Percentiles rank a stretch among this genome's conserved stretches.
These are phyloP conservation scores for Berberis thunbergii DNA, from an alignment of 164 flowering plant species.

Conservation along the genomic window DNA sequence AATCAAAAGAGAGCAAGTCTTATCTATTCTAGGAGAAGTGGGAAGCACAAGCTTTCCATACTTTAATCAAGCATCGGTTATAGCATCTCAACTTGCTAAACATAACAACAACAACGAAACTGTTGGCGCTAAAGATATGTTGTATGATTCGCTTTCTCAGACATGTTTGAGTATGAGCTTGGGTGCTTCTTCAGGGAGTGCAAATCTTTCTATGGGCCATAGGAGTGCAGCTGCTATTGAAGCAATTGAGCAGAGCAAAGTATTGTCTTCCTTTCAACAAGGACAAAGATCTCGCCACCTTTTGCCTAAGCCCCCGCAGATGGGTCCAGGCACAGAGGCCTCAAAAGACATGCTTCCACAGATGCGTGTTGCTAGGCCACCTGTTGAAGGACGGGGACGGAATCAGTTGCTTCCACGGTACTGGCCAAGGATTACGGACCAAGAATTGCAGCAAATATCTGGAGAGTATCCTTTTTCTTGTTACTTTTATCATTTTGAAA, in stretches of 20 bases:
- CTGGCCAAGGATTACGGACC: slow-evolving; percentile 97
- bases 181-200: slow-evolving; percentile 30
- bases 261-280: slow-evolving; percentile 32
- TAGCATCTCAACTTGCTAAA: slow-evolving; percentile 29
- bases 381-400: slow-evolving; percentile 84
- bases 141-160: slow-evolving; percentile 31
- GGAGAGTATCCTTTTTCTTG: slow-evolving; percentile 83
- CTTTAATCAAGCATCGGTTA: slow-evolving; percentile 23
- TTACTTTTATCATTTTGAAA: neutral
- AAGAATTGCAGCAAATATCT: slow-evolving; percentile 78
- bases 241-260: slow-evolving; percentile 34
- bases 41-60: slow-evolving; percentile 28
- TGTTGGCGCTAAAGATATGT: slow-evolving; percentile 18
- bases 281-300: slow-evolving; percentile 40
- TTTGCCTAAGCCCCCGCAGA: slow-evolving; percentile 46
- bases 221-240: slow-evolving; percentile 21
- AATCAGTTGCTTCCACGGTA: slow-evolving; percentile 93
- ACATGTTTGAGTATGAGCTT: slow-evolving; percentile 54
- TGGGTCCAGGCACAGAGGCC: slow-evolving; percentile 30
- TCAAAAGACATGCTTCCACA: slow-evolving; percentile 37
- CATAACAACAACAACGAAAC: slow-evolving; percentile 20
- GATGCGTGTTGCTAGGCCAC: slow-evolving; percentile 80
- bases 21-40: slow-evolving; percentile 25
- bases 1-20: slow-evolving; percentile 45
- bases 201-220: slow-evolving; percentile 16